Evolutionary conservation across 2,329 filamentous ascomycete species (phyloP), one percentile per base, ranked within the genome.

Genomic region (Parastagonospora avenae): DNA sequence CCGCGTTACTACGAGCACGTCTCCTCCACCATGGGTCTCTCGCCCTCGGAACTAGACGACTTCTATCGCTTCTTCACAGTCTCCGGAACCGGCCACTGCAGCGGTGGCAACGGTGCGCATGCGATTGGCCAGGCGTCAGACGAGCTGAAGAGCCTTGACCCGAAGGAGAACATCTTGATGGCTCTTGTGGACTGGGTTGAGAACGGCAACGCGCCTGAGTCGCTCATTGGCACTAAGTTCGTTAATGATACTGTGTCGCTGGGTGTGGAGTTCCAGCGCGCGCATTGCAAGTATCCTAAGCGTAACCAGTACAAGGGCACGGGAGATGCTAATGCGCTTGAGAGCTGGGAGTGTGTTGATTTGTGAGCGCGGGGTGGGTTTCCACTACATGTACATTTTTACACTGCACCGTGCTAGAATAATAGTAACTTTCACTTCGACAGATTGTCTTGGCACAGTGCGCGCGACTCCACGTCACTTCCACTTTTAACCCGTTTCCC

Each of bases 11-110:
- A 82, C 64, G 68, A 80, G 40, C 72, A 80, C 39, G 76, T 81
- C 4, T 66, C 71, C 2, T n/a, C 64, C 24, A 79, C 76, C 0
- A 79, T 82, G 77, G 55, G 63, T 2, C 59, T 72, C 0, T 54
- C 66, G 0, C 42, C 64, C 1, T 41, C 52, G 0, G 52, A 74
- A 46, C 61, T 80, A 4, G 77, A 80, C 48, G 59, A 66, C 1
- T 80, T 79, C 52, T 78, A 81, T 56, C 76, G 81, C 41, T 79
- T 75, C 65, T 84, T 85, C 71, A 74, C 75, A 29, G 79, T 79
- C 64, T 79, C 64, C 50, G 83, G 82, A 6, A 80, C 82, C 71
- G 72, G 66, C 2, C 82, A 84, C 63, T 84, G 82, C 60, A 55
- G 52, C 29, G 76, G 76, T 5, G 82, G 82, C 6, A 69, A 67